A percentile compares a stretch with the other conserved stretches of the same genome.
phyloP scores from a whole-genome alignment of 768 basidiomycete species.

The Agrocybe chaxingu region DNA sequence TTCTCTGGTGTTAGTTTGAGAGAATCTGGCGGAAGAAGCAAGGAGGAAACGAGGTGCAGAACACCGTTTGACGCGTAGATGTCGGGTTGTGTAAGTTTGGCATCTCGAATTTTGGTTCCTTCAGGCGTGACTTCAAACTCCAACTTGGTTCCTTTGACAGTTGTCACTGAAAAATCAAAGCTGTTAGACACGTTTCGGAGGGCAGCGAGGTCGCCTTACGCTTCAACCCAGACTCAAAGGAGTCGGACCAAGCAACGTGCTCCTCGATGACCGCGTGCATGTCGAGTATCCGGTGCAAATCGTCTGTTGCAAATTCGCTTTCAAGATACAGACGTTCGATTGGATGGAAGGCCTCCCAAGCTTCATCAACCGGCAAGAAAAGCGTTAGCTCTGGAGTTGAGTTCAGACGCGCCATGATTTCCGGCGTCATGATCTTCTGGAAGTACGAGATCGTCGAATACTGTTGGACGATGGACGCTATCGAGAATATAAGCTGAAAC shows the following conservation, averaged over 20 bases:
- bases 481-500: not conserved
- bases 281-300: slow-evolving; percentile 72
- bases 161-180: slow-evolving; percentile 52
- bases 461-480: slow-evolving; percentile 60
- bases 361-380: slow-evolving; percentile 84
- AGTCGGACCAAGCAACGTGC: slow-evolving; percentile 64
- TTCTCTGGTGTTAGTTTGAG: slow-evolving; percentile 91
- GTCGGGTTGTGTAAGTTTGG: slow-evolving; percentile 69
- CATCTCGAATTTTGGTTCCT: slow-evolving; percentile 53
- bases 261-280: slow-evolving; percentile 67
- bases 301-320: slow-evolving; percentile 81
- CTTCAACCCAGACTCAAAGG: slow-evolving; percentile 48
- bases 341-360: slow-evolving; percentile 74
- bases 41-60: slow-evolving; percentile 80
- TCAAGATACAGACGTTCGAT: slow-evolving; percentile 87
- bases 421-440: slow-evolving; percentile 62
- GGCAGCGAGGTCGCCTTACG: slow-evolving; percentile 37
- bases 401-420: slow-evolving; percentile 56
- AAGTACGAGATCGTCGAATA: slow-evolving; percentile 72
- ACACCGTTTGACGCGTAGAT: slow-evolving; percentile 96
- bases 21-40: slow-evolving; percentile 75
- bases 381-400: slow-evolving; percentile 74
- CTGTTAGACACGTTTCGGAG: not conserved
- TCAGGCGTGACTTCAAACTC: slow-evolving; percentile 54
- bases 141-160: slow-evolving; percentile 64